phyloP scores from a whole-genome alignment of 2,329 filamentous ascomycete species.

The Byssothecium circinans region DNA sequence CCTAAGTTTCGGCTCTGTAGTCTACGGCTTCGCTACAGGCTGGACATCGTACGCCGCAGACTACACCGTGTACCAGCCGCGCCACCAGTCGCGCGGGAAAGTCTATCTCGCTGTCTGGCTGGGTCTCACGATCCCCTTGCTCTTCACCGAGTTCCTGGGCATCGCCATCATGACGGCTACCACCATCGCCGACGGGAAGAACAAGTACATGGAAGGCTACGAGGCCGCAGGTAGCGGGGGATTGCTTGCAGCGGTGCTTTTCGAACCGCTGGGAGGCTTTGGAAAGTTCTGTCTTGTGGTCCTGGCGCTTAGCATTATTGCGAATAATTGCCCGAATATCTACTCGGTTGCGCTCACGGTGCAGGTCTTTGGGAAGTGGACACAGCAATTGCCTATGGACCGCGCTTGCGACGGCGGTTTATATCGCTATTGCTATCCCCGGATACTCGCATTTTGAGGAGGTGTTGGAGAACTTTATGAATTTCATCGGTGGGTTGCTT shows the following conservation, averaged over 20 bases:
- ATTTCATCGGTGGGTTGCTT: slow-evolving; percentile 30
- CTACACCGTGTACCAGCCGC: slow-evolving; percentile 78
- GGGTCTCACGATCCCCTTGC: slow-evolving; percentile 70
- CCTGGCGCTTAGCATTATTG: slow-evolving; percentile 67
- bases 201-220: slow-evolving; percentile 61
- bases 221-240: slow-evolving; percentile 63
- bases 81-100: slow-evolving; percentile 58
- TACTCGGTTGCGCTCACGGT: slow-evolving; percentile 67
- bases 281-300: slow-evolving; percentile 72
- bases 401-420: slow-evolving; percentile 61
- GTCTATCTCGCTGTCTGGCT: slow-evolving; percentile 70
- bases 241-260: slow-evolving; percentile 65
- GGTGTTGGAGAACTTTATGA: slow-evolving; percentile 71
- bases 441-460: slow-evolving; percentile 67
- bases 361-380: slow-evolving; percentile 63
- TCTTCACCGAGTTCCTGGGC: slow-evolving; percentile 74
- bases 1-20: slow-evolving; percentile 66
- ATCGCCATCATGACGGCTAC: slow-evolving; percentile 70
- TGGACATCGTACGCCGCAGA: slow-evolving; percentile 77
- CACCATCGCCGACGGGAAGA: slow-evolving; percentile 54
- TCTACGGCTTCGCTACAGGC: slow-evolving; percentile 70
- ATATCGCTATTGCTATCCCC: slow-evolving; percentile 70
- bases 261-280: slow-evolving; percentile 65
- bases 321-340: slow-evolving; percentile 72
- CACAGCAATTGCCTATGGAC: slow-evolving; percentile 69